Evolutionary conservation across 495 filamentous ascomycete genomes (phyloP), one percentile per base, ranked within the genome.

Genomic region (Xylaria flabelliformis): DNA sequence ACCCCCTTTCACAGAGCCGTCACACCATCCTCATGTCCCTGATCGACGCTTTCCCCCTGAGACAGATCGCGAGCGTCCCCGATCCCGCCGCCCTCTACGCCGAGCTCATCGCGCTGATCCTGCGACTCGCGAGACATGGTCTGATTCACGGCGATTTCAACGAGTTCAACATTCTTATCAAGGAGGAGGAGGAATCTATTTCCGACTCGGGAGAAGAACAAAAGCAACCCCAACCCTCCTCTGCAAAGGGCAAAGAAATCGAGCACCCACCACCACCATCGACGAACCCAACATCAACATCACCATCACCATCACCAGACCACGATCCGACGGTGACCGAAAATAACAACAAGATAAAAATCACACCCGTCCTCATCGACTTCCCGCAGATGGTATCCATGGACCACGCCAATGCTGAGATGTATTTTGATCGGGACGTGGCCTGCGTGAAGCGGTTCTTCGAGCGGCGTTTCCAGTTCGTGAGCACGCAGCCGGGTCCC

Each of bases 321-420:
- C 1, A 29, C 26, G 71, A 79, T 44, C 65, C 72, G 5, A 42
- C 72, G 7, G 48, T 59, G 1, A 66, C 67, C 6, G 24, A 51
- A 29, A 76, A 78, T 2, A 29, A 29, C 26, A 29, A 29, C 65
- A 74, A 64, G 0, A 69, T 86, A 32, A 85, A 72, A 8, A 80
- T 91, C 1, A 86, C 80, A 19, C 95, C 96, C 6, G 87, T 97
- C 64, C 80, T 98, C 36, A 99, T 99, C 75, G 97, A 99, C 82
- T 99, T 99, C 80, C 96, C 96, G 1, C 96, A 99, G 82, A 97
- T 97, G 92, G 88, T 98, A 3, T 97, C 94, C n/a, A 91, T 97
- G 75, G 93, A 97, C 75, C 97, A 99, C 78, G 81, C 81, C 15
- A 97, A 99, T 78, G 97, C 96, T 66, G 90, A 94, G 74, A 95